Evolutionary conservation across 805 yeast genomes (phyloP), one percentile per base, ranked within the genome.

Genomic region (Lipomyces kockii): DNA sequence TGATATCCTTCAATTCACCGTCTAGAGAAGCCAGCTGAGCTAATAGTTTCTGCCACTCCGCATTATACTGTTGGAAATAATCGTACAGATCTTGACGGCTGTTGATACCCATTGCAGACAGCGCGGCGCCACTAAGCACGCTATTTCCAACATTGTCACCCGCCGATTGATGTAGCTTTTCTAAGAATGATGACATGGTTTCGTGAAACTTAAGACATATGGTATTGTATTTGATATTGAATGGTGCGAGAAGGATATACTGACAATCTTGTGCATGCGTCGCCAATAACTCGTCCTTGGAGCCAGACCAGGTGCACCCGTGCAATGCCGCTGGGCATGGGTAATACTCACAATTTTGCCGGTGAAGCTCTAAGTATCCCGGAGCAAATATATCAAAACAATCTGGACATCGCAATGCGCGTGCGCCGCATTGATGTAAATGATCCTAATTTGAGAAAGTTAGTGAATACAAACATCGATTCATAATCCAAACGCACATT

Each of bases 141-240:
- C 49, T 25, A n/a, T 17, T 6, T 17, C 22, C 49, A n/a, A 7
- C 22, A 7, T 43, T n/a, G 49, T 43, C 49, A n/a, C 22, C 49
- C 3, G 49, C 49, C 49, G 49, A 43, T 43, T 43, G 49, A 43
- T 17, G 49, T 7, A 43, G 22, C 14, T 43, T 43, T 43, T 43
- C 49, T 8, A 43, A 43, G 22, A 43, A 43, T 3, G 20, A 43
- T n/a, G 49, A 43, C 49, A 43, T 43, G 8, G 49, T 43, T 43
- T 43, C 49, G 49, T 43, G 49, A 43, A 43, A 43, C 11, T n/a
- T 43, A n/a, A 43, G 49, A 43, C 49, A 43, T 43, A 43, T 43
- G 9, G 11, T n/a, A 25, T 43, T 43, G 22, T 43, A 43, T 43
- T 43, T 43, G 22, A 43, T n/a, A 43, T 43, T 43, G 49, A 43